Percentiles rank a stretch among this genome's conserved stretches.
Conservation (phyloP, 371 early-diverging fungal species). For the Mucor lusitanicus region DNA sequence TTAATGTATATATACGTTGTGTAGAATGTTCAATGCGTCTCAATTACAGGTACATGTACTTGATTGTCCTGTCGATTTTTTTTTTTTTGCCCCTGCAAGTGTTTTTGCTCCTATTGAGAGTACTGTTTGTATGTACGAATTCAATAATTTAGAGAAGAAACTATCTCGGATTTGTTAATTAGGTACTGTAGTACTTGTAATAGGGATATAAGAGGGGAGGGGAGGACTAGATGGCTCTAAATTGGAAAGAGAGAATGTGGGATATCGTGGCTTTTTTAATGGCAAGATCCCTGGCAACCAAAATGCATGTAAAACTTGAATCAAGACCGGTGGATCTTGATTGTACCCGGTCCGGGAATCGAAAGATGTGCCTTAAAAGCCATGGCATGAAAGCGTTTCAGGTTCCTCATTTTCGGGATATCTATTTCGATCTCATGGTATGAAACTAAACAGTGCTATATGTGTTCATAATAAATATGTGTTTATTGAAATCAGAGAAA, state of each 20-base stretch:
- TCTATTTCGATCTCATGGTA: too few species aligned
- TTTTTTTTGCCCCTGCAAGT: background rate
- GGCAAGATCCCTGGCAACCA: constrained; percentile 1
- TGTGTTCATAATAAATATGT: too few species aligned
- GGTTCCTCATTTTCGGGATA: too few species aligned
- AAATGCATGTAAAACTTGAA: background rate
- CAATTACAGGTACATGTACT: background rate
- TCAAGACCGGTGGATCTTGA: background rate
- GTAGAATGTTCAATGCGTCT: background rate
- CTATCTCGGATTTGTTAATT: background rate
- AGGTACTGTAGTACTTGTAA: background rate
- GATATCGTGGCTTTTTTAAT: background rate
- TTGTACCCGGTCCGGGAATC: background rate
- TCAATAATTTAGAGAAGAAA: background rate
- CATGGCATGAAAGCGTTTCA: too few species aligned
- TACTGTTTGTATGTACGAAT: background rate
- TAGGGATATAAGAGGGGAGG: background rate
- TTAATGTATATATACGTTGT: background rate
- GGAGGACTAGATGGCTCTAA: background rate
- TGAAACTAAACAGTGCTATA: too few species aligned
- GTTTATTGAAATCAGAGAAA: background rate
- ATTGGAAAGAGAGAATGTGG: constrained; percentile 2
- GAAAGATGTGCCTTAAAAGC: background rate
- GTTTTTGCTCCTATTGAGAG: too few species aligned
- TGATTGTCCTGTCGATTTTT: background rate